Evolutionary conservation across 345 rosid species (phyloP), one percentile per base, ranked within the genome.

Genomic region (Gossypium anomalum): DNA sequence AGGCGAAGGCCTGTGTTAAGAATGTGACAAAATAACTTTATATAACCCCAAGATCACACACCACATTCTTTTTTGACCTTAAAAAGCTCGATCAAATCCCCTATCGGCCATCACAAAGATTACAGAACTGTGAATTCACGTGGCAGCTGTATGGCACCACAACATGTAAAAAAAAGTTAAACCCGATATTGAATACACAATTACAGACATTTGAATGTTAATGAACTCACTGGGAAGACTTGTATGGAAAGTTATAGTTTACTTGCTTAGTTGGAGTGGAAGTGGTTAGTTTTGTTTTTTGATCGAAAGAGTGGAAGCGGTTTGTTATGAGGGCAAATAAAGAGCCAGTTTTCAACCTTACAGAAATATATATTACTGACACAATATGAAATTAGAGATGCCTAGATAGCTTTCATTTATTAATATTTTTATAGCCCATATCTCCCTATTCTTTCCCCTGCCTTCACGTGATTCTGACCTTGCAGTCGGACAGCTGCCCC

Each of bases 391-490:
- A 29, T 23, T 15, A 11, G 65, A 5, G 29, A 3, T 12, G 15
- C 7, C 63, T 12, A 61, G 65, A 16, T 20, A 1, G 8, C 34
- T 23, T 8, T 9, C 15, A 34, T 34, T 34, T 34, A 34, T 34
- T 34, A 34, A 34, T 34, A 34, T 47, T 47, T 47, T 59, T 58
- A 1, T 56, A 2, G 19, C 72, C 43, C 45, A 55, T 43, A 23
- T 43, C n/a, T 10, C 38, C 7, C 17, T n/a, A 13, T 25, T 25
- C 25, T 73, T 68, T 72, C 61, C n/a, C 59, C 73, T 74, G 27
- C 65, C 61, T 86, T 87, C 97, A 91, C 93, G 97, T 91, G 97
- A 86, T 83, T 80, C 89, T 82, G 86, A 84, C 77, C 72, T 80
- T 80, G 76, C 83, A 74, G 85, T 14, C 79, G 86, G 85, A 79